phyloP scores from a whole-genome alignment of 345 rosid genomes.

The Populus nigra region DNA sequence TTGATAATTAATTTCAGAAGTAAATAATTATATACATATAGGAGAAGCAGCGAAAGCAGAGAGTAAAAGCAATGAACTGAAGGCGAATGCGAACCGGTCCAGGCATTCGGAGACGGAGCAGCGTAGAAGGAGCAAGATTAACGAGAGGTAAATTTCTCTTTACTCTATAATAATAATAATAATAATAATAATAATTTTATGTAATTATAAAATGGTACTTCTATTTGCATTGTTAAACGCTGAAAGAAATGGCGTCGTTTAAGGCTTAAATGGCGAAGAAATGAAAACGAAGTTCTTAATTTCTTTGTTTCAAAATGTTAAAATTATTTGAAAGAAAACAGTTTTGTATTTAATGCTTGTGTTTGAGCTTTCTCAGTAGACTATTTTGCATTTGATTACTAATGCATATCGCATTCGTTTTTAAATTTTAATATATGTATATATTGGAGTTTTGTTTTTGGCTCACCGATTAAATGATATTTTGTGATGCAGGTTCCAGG shows the following conservation, averaged over 20 bases:
- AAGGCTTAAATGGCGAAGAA: neutral
- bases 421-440: neutral
- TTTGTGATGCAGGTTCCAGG: slow-evolving; percentile 28
- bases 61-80: slow-evolving; percentile 39
- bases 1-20: neutral
- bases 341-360: neutral
- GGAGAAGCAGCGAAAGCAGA: slow-evolving; percentile 41
- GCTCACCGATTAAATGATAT: neutral
- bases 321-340: neutral
- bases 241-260: neutral
- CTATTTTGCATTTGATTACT: neutral
- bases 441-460: neutral
- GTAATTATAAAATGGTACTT: neutral
- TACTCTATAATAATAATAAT: neutral
- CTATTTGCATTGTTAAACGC: neutral
- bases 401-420: neutral
- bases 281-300: neutral
- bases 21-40: neutral
- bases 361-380: neutral
- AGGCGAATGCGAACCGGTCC: slow-evolving; percentile 41
- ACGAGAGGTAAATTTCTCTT: slow-evolving; percentile 49
- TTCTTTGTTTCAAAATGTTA: neutral
- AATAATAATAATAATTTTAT: neutral
- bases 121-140: slow-evolving; percentile 81
- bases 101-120: slow-evolving; percentile 94